These are phyloP conservation scores for Chaetoceros muelleri DNA, from an alignment of 108 stramenopile species.

Conservation along the genomic window DNA sequence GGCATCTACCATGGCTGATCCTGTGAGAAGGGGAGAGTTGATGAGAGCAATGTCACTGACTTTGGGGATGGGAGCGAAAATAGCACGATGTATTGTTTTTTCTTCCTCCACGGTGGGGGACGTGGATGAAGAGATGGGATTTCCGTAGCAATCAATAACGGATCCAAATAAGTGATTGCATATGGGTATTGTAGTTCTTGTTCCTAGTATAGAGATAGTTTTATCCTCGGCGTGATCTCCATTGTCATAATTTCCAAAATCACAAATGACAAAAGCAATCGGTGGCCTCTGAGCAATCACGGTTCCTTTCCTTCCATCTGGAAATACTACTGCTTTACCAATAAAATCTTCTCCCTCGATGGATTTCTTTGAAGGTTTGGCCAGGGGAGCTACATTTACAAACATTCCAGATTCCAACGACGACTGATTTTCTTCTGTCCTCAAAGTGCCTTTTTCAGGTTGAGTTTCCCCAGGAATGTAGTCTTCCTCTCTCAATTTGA, in stretches of 20 bases:
- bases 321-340: constrained; percentile 44
- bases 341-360: constrained; percentile 49
- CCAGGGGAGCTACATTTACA: background rate
- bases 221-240: constrained; percentile 13
- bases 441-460: background rate
- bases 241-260: constrained; percentile 3
- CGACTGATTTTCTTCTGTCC: background rate
- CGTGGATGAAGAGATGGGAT: background rate
- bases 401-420: background rate
- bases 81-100: constrained; percentile 20
- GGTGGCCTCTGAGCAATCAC: constrained; percentile 75
- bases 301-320: constrained; percentile 32
- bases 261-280: constrained; percentile 57
- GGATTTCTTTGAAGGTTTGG: background rate
- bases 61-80: constrained; percentile 73
- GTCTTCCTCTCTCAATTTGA: background rate
- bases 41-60: constrained; percentile 78
- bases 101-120: background rate
- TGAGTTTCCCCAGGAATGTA: background rate
- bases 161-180: constrained; percentile 22
- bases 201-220: constrained; percentile 13
- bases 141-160: constrained; percentile 39
- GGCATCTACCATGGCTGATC: constrained; percentile 75
- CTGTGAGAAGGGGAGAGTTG: constrained; percentile 72
- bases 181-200: constrained; percentile 22